A percentile compares a stretch with the other conserved stretches of the same genome.
phyloP scores from a whole-genome alignment of 768 basidiomycete genomes.

The Panellus pusillus region DNA sequence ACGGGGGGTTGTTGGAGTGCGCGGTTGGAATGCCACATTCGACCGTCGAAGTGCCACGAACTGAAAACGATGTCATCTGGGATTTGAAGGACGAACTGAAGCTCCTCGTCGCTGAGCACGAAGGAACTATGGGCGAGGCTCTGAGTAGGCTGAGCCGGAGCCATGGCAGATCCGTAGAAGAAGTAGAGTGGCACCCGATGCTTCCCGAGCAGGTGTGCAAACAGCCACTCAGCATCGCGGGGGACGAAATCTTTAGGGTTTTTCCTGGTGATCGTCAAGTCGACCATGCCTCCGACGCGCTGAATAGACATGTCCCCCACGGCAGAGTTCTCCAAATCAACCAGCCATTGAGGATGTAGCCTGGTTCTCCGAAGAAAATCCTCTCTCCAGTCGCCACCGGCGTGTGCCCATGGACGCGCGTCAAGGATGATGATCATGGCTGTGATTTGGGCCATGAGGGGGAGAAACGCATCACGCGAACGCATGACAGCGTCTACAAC shows the following conservation, averaged over 20 bases:
- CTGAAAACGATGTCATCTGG: too few species aligned
- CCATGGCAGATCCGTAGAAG: not conserved
- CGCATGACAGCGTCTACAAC: not conserved
- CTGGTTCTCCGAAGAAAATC: not conserved
- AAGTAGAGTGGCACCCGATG: slow-evolving; percentile 10
- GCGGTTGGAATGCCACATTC: too few species aligned
- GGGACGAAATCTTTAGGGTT: not conserved
- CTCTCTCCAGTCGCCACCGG: not conserved
- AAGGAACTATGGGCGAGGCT: not conserved
- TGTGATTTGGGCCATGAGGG: not conserved
- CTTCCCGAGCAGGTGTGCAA: not conserved
- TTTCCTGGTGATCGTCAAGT: not conserved
- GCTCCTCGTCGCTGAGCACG: not conserved
- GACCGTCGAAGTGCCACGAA: too few species aligned
- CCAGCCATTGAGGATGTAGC: not conserved
- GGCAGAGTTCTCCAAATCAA: not conserved
- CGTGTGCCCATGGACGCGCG: fast-evolving
- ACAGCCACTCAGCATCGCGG: not conserved
- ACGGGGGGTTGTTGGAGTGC: too few species aligned
- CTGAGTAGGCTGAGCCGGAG: not conserved
- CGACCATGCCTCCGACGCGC: slow-evolving; percentile 9
- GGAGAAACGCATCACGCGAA: too few species aligned
- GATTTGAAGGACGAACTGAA: too few species aligned
- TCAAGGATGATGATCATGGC: not conserved
- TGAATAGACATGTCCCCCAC: not conserved